These are phyloP conservation scores for Cercospora zeae-maydis DNA, from an alignment of 2,329 filamentous ascomycete genomes.

Conservation along the genomic window DNA sequence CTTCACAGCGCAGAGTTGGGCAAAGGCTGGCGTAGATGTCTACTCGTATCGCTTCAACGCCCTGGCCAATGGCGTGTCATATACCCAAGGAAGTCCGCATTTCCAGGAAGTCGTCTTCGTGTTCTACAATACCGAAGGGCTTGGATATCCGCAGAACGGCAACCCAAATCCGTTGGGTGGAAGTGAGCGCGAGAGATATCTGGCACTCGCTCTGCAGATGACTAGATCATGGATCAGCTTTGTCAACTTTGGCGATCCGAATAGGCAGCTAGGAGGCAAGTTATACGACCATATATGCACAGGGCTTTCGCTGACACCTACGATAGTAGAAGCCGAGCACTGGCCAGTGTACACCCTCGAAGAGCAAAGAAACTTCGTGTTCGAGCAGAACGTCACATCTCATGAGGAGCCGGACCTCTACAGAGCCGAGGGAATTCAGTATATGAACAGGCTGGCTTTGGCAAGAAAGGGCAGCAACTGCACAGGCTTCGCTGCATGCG, in stretches of 20 bases:
- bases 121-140: conserved; percentile 51
- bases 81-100: conserved; percentile 36
- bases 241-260: conserved; percentile 46
- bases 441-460: conserved; percentile 29
- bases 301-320: conserved; percentile 6
- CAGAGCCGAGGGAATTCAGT: conserved; percentile 43
- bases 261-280: conserved; percentile 29
- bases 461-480: conserved; percentile 26
- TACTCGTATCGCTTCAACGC: conserved; percentile 49
- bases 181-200: conserved; percentile 36
- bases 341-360: conserved; percentile 48
- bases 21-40: conserved; percentile 21
- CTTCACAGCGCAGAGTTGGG: conserved; percentile 24
- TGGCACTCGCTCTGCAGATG: conserved; percentile 48
- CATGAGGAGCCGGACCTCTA: conserved; percentile 45
- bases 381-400: conserved; percentile 46
- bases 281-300: neutral
- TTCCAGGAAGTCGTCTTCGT: conserved; percentile 54
- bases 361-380: conserved; percentile 48
- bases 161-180: conserved; percentile 28
- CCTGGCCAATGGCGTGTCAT: conserved; percentile 15
- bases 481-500: conserved; percentile 25
- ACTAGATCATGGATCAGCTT: conserved; percentile 53
- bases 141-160: conserved; percentile 21
- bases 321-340: conserved; percentile 22